Percentiles rank a stretch among this genome's conserved stretches.
These are phyloP conservation scores for Amanita pallidorosea DNA, from an alignment of 768 basidiomycete species.

Conservation along the genomic window DNA sequence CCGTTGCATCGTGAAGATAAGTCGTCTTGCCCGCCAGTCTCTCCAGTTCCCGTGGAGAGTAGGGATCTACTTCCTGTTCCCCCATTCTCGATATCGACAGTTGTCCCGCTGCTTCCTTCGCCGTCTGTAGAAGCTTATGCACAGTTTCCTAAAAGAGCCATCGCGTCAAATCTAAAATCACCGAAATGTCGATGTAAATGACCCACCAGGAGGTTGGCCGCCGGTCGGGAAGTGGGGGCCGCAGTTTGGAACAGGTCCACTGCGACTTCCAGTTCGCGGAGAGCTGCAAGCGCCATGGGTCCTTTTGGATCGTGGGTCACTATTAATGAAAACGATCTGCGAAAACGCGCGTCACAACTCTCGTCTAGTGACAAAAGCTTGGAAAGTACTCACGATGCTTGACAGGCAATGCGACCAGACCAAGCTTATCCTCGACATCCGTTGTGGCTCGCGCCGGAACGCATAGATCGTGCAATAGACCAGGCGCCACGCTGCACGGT, in stretches of 20 bases:
- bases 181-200: neutral
- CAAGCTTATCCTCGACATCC: constrained; percentile 34
- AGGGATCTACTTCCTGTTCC: constrained; percentile 11
- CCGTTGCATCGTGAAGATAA: constrained; percentile 7
- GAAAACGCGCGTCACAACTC: neutral
- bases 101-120: constrained; percentile 27
- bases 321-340: constrained; percentile 49
- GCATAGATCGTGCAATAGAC: constrained; percentile 37
- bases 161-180: neutral
- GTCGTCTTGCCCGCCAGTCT: constrained; percentile 43
- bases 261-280: constrained; percentile 36
- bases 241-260: constrained; percentile 35
- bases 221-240: constrained; percentile 31
- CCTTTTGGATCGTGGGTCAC: constrained; percentile 39
- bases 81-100: constrained; percentile 10
- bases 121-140: constrained; percentile 29
- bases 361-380: neutral
- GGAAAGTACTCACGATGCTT: constrained; percentile 38
- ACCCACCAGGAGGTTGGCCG: constrained; percentile 33
- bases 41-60: constrained; percentile 39
- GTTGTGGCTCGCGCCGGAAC: constrained; percentile 26
- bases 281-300: constrained; percentile 32
- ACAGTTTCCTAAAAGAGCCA: constrained; percentile 26
- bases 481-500: constrained; percentile 61
- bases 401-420: constrained; percentile 63